phyloP scores from a whole-genome alignment of 2,329 filamentous ascomycete species.

The Fusarium tricinctum region DNA sequence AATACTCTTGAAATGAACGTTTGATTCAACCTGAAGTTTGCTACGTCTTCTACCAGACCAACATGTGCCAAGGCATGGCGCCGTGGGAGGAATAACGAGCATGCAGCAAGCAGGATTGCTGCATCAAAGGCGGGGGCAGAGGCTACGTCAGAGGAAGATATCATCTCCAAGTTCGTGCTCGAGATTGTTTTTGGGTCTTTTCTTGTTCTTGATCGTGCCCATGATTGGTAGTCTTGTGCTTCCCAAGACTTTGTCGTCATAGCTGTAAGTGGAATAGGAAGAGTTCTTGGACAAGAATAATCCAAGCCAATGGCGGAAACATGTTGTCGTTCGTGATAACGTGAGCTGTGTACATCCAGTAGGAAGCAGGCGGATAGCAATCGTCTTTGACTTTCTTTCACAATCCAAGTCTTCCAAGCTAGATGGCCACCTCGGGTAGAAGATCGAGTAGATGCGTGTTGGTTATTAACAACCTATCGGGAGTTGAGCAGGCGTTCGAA shows the following conservation, averaged over 20 bases:
- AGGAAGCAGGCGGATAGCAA: constrained; percentile 70
- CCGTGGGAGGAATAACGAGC: constrained; percentile 57
- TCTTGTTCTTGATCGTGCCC: constrained; percentile 57
- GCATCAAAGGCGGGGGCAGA: constrained; percentile 57
- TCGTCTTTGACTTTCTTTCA: constrained; percentile 65
- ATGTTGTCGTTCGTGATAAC: constrained; percentile 66
- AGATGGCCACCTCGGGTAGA: constrained; percentile 49
- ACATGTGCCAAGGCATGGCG: constrained; percentile 50
- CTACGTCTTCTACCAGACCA: constrained; percentile 45
- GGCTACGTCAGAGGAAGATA: constrained; percentile 56
- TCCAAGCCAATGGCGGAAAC: constrained; percentile 55
- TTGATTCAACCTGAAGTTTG: constrained; percentile 43
- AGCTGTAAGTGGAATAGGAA: constrained; percentile 63
- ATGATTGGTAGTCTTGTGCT: constrained; percentile 60
- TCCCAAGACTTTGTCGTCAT: constrained; percentile 64
- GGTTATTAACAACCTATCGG: constrained; percentile 58
- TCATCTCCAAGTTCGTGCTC: constrained; percentile 51
- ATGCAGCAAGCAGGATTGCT: constrained; percentile 57
- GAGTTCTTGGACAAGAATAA: constrained; percentile 52
- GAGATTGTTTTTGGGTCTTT: constrained; percentile 46
- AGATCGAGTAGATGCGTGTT: constrained; percentile 48
- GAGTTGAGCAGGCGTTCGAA: constrained; percentile 48
- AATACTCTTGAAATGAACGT: constrained; percentile 59
- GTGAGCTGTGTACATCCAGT: constrained; percentile 68
- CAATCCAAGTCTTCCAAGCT: constrained; percentile 67